phyloP scores from a whole-genome alignment of 2,329 filamentous ascomycete genomes.

The Botrytis byssoidea region DNA sequence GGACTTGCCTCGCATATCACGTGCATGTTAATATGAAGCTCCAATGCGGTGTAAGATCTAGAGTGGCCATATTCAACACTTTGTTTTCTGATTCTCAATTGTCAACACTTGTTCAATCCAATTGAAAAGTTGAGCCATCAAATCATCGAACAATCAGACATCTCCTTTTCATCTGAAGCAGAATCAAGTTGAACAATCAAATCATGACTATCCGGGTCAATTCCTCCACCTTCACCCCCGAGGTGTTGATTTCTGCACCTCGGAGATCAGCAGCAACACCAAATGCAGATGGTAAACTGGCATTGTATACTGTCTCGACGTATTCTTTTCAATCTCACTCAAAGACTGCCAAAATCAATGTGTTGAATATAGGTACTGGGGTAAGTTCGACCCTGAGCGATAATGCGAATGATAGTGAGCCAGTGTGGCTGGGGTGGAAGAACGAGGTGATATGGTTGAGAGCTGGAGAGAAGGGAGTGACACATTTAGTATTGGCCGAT shows the following conservation, averaged over 20 bases:
- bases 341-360: conserved; percentile 64
- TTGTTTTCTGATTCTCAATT: neutral
- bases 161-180: neutral
- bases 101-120: neutral
- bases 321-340: conserved; percentile 79
- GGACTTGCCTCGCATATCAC: neutral
- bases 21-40: neutral
- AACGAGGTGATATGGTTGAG: conserved; percentile 37
- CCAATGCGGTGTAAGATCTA: neutral
- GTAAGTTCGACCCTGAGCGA: conserved; percentile 65
- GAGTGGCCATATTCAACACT: neutral
- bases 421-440: conserved; percentile 63
- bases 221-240: conserved; percentile 70
- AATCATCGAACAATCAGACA: neutral
- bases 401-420: conserved; percentile 64
- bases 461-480: conserved; percentile 55
- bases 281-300: conserved; percentile 63
- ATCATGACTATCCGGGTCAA: conserved; percentile 62
- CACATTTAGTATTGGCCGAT: conserved; percentile 34
- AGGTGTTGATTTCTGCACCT: conserved; percentile 63
- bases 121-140: neutral
- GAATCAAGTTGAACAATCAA: neutral
- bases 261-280: conserved; percentile 66
- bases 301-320: conserved; percentile 67
- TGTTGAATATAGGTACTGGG: conserved; percentile 68